These are phyloP conservation scores for Ailanthus altissimus DNA, from an alignment of 345 rosid genomes.

Conservation along the genomic window DNA sequence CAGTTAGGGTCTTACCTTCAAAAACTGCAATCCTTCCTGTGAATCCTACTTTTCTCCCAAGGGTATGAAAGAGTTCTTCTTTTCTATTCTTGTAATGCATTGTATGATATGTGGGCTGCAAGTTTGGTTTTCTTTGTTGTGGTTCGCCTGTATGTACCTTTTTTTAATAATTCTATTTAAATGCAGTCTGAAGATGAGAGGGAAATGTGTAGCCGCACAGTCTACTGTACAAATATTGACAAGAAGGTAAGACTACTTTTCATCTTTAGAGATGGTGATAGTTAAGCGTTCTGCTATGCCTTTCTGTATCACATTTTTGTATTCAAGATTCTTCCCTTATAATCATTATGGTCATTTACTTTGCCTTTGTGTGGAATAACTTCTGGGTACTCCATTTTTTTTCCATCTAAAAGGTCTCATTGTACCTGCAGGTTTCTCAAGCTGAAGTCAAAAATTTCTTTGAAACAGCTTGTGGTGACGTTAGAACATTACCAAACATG, in stretches of 20 bases:
- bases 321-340: not conserved
- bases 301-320: not conserved
- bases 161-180: slow-evolving; percentile 9
- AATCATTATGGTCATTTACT: not conserved
- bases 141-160: slow-evolving; percentile 6
- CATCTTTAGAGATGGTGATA: not conserved
- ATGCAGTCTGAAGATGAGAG: slow-evolving; percentile 95
- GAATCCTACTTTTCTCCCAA: slow-evolving; percentile 87
- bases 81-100: slow-evolving; percentile 2
- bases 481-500: slow-evolving; percentile 32
- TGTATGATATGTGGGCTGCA: slow-evolving; percentile 15
- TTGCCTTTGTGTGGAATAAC: not conserved
- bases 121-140: not conserved
- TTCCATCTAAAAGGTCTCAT: not conserved
- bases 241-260: slow-evolving; percentile 55
- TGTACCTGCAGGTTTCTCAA: slow-evolving; percentile 60
- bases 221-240: slow-evolving; percentile 91
- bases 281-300: not conserved
- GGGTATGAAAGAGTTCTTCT: slow-evolving; percentile 47
- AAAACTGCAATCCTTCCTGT: slow-evolving; percentile 97
- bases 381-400: slow-evolving; percentile 1
- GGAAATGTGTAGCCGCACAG: slow-evolving; percentile 88
- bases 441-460: slow-evolving; percentile 78
- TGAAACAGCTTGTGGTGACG: slow-evolving; percentile 89
- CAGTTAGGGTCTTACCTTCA: slow-evolving; percentile 85